phyloP scores from a whole-genome alignment of 805 yeast species.

The Suhomyces sp. region DNA sequence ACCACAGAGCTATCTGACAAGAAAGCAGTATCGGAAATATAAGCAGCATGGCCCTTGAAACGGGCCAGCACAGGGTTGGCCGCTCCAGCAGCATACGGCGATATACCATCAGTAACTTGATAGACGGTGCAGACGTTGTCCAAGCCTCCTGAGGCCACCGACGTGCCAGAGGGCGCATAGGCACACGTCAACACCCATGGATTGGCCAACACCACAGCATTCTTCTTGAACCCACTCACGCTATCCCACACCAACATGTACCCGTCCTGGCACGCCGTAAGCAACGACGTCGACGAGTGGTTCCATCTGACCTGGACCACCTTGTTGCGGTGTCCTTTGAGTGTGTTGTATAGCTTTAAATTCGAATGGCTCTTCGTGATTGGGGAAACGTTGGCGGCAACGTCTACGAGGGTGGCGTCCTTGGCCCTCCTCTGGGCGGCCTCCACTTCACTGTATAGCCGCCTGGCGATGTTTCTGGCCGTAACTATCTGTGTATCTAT shows the following conservation, averaged over 20 bases:
- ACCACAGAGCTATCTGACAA: constrained; percentile 47
- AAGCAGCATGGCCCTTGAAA: constrained; percentile 80
- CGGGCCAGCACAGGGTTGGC: constrained; percentile 33
- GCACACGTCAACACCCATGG: constrained; percentile 80
- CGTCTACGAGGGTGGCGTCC: constrained; percentile 45
- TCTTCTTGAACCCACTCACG: constrained; percentile 62
- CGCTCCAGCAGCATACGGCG: neutral
- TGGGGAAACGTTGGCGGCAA: constrained; percentile 31
- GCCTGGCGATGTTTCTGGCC: constrained; percentile 46
- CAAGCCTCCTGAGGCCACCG: constrained; percentile 79
- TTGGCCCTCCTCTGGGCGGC: constrained; percentile 39
- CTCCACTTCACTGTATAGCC: constrained; percentile 49
- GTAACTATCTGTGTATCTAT: constrained; percentile 4
- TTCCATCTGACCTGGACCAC: constrained; percentile 70
- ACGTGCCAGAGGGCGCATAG: constrained; percentile 58
- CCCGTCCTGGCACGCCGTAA: constrained; percentile 86
- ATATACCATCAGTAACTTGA: constrained; percentile 2
- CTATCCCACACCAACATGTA: constrained; percentile 83
- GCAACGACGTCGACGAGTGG: constrained; percentile 51
- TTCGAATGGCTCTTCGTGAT: constrained; percentile 22
- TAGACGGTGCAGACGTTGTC: constrained; percentile 78
- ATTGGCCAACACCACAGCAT: constrained; percentile 68
- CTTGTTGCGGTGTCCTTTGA: constrained; percentile 71
- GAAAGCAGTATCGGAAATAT: constrained; percentile 73
- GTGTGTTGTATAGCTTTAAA: constrained; percentile 34